Base-by-base conservation (phyloP, 768 basidiomycete genomes). In the Inosperma sp. region DNA sequence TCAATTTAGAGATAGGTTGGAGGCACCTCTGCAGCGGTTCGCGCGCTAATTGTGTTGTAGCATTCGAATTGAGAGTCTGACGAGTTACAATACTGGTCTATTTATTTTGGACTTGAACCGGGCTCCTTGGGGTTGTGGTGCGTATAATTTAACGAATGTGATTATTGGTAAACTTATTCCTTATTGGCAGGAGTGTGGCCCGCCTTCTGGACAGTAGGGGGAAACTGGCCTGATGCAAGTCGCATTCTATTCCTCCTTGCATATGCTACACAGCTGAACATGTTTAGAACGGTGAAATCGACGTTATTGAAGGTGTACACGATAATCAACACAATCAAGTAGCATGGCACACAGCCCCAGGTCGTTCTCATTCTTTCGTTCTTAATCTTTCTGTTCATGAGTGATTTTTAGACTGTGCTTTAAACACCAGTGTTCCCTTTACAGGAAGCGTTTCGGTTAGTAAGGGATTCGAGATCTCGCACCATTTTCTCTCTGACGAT, bases 111-210 rank as follows among this genome's bases (percentile, higher is more conserved):
- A 95, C 62, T 74, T 90, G 26, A 81, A 84, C 51, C 82, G 78
- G 65, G 90, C 91, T 39, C 92, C 92, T 0, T 90, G 85, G 81
- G 93, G 92, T 48, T 95, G 92, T 68, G 89, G 90, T 81, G 70
- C 49, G 78, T 68, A 26, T 45, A 31, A 16, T 33, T 14, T 8
- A 29, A 14, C 17, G n/a, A 31, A 43, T 50, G 25, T 49, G 16
- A 40, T 26, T 31, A 29, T 45, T 35, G 26, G 40, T 10, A 12
- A 31, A n/a, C n/a, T 21, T 33, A 39, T 34, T 25, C 7, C 5
- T 31, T 13, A 27, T n/a, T 56, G 43, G 26, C 30, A 87, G 86
- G 78, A 59, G 81, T 84, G n/a, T 92, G 90, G 91, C 90, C 89
- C 17, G 86, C 88, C 7, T 88, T 84, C 64, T 89, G 87, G 88